Percentiles rank a stretch among this genome's conserved stretches.
These are phyloP conservation scores for Stagonosporopsis tanaceti DNA, from an alignment of 2,329 filamentous ascomycete species.

Conservation along the genomic window DNA sequence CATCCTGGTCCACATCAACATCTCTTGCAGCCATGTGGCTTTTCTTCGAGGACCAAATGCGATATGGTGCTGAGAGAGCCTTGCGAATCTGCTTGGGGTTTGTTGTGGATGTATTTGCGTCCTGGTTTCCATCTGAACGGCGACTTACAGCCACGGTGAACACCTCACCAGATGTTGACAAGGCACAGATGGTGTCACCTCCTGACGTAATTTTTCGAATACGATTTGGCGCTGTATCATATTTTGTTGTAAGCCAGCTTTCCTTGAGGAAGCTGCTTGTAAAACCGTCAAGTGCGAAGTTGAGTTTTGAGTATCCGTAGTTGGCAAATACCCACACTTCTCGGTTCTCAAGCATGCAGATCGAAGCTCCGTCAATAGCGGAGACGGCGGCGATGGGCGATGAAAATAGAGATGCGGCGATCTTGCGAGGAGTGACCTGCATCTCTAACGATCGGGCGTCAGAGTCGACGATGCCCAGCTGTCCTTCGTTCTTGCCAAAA, in stretches of 20 bases:
- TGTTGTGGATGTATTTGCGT: constrained; percentile 77
- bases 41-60: constrained; percentile 89
- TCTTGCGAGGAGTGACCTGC: constrained; percentile 83
- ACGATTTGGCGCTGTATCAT: constrained; percentile 70
- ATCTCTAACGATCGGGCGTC: constrained; percentile 89
- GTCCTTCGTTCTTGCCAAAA: constrained; percentile 94
- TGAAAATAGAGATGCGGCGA: constrained; percentile 83
- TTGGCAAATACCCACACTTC: constrained; percentile 95
- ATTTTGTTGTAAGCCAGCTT: constrained; percentile 70
- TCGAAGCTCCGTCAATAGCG: constrained; percentile 89
- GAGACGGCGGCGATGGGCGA: constrained; percentile 78
- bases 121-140: constrained; percentile 66
- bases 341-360: constrained; percentile 82
- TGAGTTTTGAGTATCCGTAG: constrained; percentile 91
- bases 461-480: constrained; percentile 92
- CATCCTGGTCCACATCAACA: constrained; percentile 88
- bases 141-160: constrained; percentile 83
- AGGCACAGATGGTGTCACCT: constrained; percentile 88
- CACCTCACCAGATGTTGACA: constrained; percentile 84
- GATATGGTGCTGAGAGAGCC: constrained; percentile 77
- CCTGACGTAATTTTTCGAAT: constrained; percentile 82
- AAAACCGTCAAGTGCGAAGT: constrained; percentile 79
- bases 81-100: constrained; percentile 90
- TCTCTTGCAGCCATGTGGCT: constrained; percentile 84
- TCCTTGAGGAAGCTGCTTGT: constrained; percentile 73